Conservation (phyloP, 2,329 filamentous ascomycete species). For the Elsinoe australis region DNA sequence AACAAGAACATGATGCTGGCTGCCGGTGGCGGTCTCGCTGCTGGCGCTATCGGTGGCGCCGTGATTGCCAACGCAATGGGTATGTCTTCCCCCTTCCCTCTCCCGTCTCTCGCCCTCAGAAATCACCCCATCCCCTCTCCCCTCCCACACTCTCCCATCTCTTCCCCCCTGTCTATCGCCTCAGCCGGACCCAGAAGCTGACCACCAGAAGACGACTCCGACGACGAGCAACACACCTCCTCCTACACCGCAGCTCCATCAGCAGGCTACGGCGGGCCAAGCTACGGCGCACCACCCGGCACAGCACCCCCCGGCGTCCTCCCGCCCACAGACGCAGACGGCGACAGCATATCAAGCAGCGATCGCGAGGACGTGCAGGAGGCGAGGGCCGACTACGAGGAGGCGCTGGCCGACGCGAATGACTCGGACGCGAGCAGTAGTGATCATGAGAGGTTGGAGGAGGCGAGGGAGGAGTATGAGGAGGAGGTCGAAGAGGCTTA, state of each 20-base stretch:
- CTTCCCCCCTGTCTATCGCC: background rate
- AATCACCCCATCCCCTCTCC: background rate
- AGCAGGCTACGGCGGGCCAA: background rate
- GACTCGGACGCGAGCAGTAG: constrained; percentile 38
- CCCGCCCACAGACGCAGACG: constrained; percentile 19
- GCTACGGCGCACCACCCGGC: constrained; percentile 18
- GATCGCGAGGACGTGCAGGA: constrained; percentile 35
- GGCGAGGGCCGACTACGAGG: constrained; percentile 39
- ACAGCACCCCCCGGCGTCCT: constrained; percentile 16
- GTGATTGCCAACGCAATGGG: constrained; percentile 49
- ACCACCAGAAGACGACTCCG: constrained; percentile 28
- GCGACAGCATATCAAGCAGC: constrained; percentile 22
- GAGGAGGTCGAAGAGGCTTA: constrained; percentile 45
- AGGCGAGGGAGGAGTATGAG: constrained; percentile 46
- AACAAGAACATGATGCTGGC: constrained; percentile 48
- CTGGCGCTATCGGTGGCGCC: constrained; percentile 51
- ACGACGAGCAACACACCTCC: constrained; percentile 26
- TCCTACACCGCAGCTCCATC: constrained; percentile 16
- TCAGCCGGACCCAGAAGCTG: background rate
- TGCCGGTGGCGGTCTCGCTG: constrained; percentile 51
- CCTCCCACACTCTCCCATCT: background rate
- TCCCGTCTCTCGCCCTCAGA: background rate
- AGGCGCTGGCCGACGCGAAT: constrained; percentile 31
- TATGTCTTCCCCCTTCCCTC: constrained; percentile 33
- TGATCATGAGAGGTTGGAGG: constrained; percentile 46